Conservation (phyloP, 139 green algal genomes). For the Mychonastes homosphaera region DNA sequence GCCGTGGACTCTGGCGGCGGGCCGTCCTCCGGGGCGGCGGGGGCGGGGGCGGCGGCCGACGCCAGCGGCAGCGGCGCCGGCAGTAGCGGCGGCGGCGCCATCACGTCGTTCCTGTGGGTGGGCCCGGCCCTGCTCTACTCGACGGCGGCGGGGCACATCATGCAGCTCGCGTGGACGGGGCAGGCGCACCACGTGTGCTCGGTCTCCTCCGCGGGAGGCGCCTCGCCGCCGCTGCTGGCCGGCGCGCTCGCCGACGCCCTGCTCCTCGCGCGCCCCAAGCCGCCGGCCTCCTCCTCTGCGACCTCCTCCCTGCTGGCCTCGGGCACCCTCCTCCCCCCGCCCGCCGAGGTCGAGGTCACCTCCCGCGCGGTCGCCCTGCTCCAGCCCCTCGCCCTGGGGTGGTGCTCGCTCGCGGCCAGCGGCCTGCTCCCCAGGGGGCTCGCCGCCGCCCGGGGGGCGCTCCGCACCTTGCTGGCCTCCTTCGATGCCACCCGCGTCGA, state of each 20-base stretch:
- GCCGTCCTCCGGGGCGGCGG: conserved; percentile 10
- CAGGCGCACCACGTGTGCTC: conserved; percentile 15
- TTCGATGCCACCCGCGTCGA: conserved; percentile 16
- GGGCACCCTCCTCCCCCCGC: background rate
- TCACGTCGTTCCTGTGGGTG: conserved; percentile 34
- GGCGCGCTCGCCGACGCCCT: conserved; percentile 31
- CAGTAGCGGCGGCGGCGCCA: conserved; percentile 9
- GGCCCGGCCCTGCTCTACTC: conserved; percentile 31
- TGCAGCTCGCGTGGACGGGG: conserved; percentile 37
- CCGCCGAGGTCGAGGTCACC: conserved; percentile 4
- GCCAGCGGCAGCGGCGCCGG: conserved; percentile 13
- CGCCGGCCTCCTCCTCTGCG: background rate
- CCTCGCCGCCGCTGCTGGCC: conserved; percentile 15
- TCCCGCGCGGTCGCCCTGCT: conserved; percentile 20
- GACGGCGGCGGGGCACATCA: conserved; percentile 20
- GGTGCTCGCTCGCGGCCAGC: conserved; percentile 23
- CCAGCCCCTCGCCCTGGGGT: conserved; percentile 33
- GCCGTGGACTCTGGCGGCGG: conserved; percentile 5
- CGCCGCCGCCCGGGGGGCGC: conserved; percentile 8
- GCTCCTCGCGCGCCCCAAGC: conserved; percentile 21
- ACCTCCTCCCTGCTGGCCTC: background rate
- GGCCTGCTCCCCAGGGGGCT: conserved; percentile 21
- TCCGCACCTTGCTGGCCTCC: conserved; percentile 12
- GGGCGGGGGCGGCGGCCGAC: conserved; percentile 9
- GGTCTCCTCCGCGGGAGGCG: conserved; percentile 14